These are phyloP conservation scores for Asterionellopsis glacialis DNA, from an alignment of 108 stramenopile genomes.

Conservation along the genomic window DNA sequence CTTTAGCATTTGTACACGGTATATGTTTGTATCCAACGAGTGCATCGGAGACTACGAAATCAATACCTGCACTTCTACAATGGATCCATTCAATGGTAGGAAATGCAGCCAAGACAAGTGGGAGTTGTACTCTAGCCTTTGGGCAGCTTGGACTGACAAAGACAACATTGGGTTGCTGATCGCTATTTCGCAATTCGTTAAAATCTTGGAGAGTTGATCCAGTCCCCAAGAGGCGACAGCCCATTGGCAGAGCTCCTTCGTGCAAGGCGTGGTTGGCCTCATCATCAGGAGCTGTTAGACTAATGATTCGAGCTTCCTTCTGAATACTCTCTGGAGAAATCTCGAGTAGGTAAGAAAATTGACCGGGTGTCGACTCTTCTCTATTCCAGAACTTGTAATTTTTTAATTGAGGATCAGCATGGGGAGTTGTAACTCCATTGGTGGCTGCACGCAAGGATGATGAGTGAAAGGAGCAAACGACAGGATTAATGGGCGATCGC, in stretches of 20 bases:
- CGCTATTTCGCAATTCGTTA: conserved; percentile 31
- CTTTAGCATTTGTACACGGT: conserved; percentile 81
- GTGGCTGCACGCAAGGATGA: no score
- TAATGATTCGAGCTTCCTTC: conserved; percentile 57
- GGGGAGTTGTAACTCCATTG: no score
- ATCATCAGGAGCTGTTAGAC: conserved; percentile 50
- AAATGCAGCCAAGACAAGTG: conserved; percentile 39
- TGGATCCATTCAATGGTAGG: conserved; percentile 79
- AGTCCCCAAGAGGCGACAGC: conserved; percentile 44
- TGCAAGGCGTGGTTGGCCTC: conserved; percentile 42
- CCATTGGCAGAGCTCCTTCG: conserved; percentile 45
- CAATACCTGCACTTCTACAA: conserved; percentile 73
- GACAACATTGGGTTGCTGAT: conserved; percentile 58
- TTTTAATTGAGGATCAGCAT: conserved; percentile 38
- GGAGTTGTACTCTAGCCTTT: conserved; percentile 40
- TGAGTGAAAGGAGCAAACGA: no score
- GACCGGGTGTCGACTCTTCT: conserved; percentile 29
- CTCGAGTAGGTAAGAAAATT: conserved; percentile 40
- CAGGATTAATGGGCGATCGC: no score
- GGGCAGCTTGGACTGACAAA: conserved; percentile 41
- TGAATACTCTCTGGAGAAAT: conserved; percentile 53
- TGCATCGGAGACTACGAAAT: conserved; percentile 46
- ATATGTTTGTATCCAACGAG: conserved; percentile 5
- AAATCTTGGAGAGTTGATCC: conserved; percentile 56
- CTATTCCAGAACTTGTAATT: conserved; percentile 73